Evolutionary conservation across 2,329 filamentous ascomycete genomes (phyloP).

Genomic region (Monascus ruber): DNA sequence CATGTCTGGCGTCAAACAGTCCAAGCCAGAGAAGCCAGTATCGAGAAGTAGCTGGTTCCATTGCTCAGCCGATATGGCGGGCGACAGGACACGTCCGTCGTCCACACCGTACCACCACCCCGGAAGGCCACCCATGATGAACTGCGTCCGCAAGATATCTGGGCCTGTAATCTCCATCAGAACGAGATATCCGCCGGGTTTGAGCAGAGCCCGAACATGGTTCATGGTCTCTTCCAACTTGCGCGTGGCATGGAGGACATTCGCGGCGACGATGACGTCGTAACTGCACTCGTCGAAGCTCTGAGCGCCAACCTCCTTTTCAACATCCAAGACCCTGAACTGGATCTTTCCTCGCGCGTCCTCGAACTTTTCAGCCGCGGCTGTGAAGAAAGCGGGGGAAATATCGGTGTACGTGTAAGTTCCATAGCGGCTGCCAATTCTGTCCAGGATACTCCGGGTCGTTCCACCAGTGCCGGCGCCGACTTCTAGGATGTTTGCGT

Average conservation of each 20-base stretch:
- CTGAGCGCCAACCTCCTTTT: slow-evolving; percentile 17
- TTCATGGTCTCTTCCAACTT: slow-evolving; percentile 13
- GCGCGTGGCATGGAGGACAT: slow-evolving; percentile 27
- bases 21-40: no score
- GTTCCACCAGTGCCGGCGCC: slow-evolving; percentile 30
- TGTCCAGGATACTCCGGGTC: slow-evolving; percentile 19
- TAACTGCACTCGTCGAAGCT: slow-evolving; percentile 20
- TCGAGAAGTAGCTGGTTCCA: no score
- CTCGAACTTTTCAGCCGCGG: slow-evolving; percentile 28
- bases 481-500: slow-evolving; percentile 24
- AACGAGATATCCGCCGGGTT: slow-evolving; percentile 3
- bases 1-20: no score
- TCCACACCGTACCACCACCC: slow-evolving; percentile 1
- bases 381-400: no score
- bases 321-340: slow-evolving; percentile 21
- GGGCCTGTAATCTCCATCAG: background rate
- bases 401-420: slow-evolving; percentile 38
- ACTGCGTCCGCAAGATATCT: slow-evolving; percentile 1
- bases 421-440: slow-evolving; percentile 14
- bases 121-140: background rate
- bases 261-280: slow-evolving; percentile 25
- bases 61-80: no score
- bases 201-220: slow-evolving; percentile 14
- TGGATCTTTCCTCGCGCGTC: slow-evolving; percentile 6
- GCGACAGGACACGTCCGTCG: no score